Conservation (phyloP, 164 flowering plant species). For the Macadamia tetraphylla region DNA sequence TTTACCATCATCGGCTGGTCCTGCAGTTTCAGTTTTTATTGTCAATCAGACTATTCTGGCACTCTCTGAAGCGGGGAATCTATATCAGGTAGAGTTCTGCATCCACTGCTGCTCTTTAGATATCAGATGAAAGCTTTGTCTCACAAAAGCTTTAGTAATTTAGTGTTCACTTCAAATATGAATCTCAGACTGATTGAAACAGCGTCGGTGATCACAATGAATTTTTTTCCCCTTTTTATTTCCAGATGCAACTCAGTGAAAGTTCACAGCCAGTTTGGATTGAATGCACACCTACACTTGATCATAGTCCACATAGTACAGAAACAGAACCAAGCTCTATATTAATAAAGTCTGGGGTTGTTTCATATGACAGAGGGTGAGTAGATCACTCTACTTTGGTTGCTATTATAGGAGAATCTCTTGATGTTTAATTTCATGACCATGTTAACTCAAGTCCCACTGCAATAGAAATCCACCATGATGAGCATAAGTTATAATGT, state of each 20-base stretch:
- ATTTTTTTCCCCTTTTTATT: background rate
- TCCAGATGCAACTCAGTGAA: slow-evolving; percentile 64
- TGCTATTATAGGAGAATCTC: background rate
- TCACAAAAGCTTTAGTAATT: too few species aligned
- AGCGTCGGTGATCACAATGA: too few species aligned
- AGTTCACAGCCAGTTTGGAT: slow-evolving; percentile 66
- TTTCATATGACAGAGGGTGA: slow-evolving; percentile 61
- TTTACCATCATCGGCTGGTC: slow-evolving; percentile 46
- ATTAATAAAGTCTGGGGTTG: slow-evolving; percentile 50
- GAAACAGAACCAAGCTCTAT: slow-evolving; percentile 35
- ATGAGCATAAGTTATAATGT: background rate
- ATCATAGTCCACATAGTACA: slow-evolving; percentile 14
- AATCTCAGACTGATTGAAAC: background rate
- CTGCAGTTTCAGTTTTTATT: slow-evolving; percentile 49
- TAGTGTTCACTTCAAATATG: background rate
- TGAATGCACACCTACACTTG: slow-evolving; percentile 31
- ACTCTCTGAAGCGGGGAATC: slow-evolving; percentile 55
- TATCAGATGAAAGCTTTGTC: too few species aligned
- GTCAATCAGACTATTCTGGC: slow-evolving; percentile 72
- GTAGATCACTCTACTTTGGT: slow-evolving; percentile 19
- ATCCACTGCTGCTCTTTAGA: background rate
- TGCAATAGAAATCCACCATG: background rate
- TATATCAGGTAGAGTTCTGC: slow-evolving; percentile 56
- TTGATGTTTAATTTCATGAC: background rate
- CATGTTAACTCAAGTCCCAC: background rate